Base-by-base conservation (phyloP, 441 rosid genomes). In the Adansonia gregorii region DNA sequence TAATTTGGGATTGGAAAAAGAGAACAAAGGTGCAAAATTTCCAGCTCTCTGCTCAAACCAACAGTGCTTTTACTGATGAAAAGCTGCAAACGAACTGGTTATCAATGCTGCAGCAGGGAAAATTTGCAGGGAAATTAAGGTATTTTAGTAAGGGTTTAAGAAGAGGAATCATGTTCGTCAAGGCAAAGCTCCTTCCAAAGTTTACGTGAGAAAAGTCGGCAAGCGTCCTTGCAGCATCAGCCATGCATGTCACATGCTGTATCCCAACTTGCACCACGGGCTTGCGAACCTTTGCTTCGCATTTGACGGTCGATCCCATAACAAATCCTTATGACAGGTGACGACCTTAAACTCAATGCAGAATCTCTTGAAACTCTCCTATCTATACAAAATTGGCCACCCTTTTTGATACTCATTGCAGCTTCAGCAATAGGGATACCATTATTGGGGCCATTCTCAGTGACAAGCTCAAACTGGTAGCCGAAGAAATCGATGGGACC, bases 171-270 rank as follows among this genome's bases (percentile, higher is more conserved):
- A 17, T 87, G 90, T 56, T 91, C 91, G 6, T 89, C 92, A 60
- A 87, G 92, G 84, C 94, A 91, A 65, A 94, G 92, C 77, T 92
- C 97, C 81, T 94, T 94, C 83, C 93, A 86, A 0, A 92, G 91
- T 80, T 91, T 92, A 19, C 85, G 88, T 1, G 97, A 92, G 83
- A 94, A 94, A 4, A 90, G 87, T 74, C 82, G 84, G 82, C 98
- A 94, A 9, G 97, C 98, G 12, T 94, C 97, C 81, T 92, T 91
- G 97, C 97, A 24, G 93, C 96, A 75, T 94, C 96, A 0, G 93
- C 92, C 93, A 87, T 91, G 79, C 98, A 92, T 14, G 90, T 94
- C 20, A 94, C 97, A 19, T 94, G 98, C 78, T 90, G 93, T 43
- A 87, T 86, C 3, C 96, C 97, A 1, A 94, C 89, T 72, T 94